Evolutionary conservation across 2,329 filamentous ascomycete genomes (phyloP).

Genomic region (Sordariomycetes sp.): DNA sequence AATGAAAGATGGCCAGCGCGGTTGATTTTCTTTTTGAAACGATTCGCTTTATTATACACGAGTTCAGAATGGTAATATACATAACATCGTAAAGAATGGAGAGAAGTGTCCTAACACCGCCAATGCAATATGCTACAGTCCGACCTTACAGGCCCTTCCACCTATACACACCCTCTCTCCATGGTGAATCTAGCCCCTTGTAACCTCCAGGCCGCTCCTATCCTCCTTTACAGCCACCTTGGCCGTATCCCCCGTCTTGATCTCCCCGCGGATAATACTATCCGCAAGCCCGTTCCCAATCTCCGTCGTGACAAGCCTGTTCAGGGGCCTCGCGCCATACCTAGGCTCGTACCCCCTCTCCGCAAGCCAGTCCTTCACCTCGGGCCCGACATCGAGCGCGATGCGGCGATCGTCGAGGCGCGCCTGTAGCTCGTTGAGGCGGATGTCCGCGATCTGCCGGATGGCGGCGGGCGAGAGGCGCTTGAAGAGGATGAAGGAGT

Average conservation of each 20-base stretch:
- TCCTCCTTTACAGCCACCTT: conserved; percentile 55
- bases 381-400: conserved; percentile 52
- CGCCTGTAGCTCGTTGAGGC: conserved; percentile 69
- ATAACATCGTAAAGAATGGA: not conserved
- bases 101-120: not conserved
- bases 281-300: conserved; percentile 83
- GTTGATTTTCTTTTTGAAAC: not conserved
- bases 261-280: conserved; percentile 75
- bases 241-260: conserved; percentile 64
- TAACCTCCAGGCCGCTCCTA: conserved; percentile 41
- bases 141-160: not conserved
- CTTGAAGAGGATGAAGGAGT: conserved; percentile 95
- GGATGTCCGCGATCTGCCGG: conserved; percentile 86
- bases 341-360: conserved; percentile 82
- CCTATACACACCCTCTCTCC: not conserved
- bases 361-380: conserved; percentile 76
- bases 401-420: conserved; percentile 81
- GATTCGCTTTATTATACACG: not conserved
- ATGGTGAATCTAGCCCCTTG: conserved; percentile 3
- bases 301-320: conserved; percentile 79
- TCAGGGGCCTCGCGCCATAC: conserved; percentile 82
- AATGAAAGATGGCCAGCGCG: not conserved
- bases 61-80: not conserved
- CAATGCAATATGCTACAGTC: not conserved
- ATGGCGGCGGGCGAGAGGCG: conserved; percentile 66